A percentile compares a stretch with the other conserved stretches of the same genome.
phyloP scores from a whole-genome alignment of 2,329 filamentous ascomycete species.

The Pseudocercospora ulei region DNA sequence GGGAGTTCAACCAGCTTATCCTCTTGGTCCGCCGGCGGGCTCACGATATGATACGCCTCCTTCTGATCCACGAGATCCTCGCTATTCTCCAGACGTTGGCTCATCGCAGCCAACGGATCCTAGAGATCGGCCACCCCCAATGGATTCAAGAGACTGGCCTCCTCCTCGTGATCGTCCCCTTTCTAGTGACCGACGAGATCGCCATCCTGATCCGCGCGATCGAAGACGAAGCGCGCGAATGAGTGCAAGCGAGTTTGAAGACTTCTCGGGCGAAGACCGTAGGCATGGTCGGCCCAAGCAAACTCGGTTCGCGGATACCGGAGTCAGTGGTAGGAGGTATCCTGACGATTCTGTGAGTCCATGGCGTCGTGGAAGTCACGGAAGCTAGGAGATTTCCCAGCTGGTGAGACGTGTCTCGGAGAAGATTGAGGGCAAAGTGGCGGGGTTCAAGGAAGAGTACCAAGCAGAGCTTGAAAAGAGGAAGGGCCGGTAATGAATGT shows the following conservation, averaged over 20 bases:
- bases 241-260: constrained; percentile 9
- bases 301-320: constrained; percentile 16
- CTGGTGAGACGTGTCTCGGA: constrained; percentile 2
- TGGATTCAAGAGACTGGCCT: constrained; percentile 9
- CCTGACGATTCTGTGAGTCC: constrained; percentile 13
- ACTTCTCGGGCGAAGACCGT: constrained; percentile 13
- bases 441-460: constrained; percentile 1
- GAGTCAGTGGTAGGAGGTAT: constrained; percentile 14
- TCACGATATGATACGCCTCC: constrained; percentile 9
- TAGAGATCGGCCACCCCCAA: constrained; percentile 7
- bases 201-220: constrained; percentile 7
- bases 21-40: constrained; percentile 7
- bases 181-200: constrained; percentile 10
- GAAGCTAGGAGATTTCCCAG: constrained; percentile 3
- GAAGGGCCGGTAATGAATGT: constrained; percentile 1
- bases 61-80: constrained; percentile 11
- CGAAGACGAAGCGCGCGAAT: constrained; percentile 8
- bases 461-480: background rate
- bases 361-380: constrained; percentile 4
- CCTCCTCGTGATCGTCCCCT: constrained; percentile 8
- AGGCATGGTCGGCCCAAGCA: constrained; percentile 14
- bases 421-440: background rate
- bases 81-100: constrained; percentile 8
- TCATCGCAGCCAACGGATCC: constrained; percentile 7
- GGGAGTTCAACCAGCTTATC: constrained; percentile 7